These are phyloP conservation scores for Ceriops zippeliana DNA, from an alignment of 345 rosid genomes.

Conservation along the genomic window DNA sequence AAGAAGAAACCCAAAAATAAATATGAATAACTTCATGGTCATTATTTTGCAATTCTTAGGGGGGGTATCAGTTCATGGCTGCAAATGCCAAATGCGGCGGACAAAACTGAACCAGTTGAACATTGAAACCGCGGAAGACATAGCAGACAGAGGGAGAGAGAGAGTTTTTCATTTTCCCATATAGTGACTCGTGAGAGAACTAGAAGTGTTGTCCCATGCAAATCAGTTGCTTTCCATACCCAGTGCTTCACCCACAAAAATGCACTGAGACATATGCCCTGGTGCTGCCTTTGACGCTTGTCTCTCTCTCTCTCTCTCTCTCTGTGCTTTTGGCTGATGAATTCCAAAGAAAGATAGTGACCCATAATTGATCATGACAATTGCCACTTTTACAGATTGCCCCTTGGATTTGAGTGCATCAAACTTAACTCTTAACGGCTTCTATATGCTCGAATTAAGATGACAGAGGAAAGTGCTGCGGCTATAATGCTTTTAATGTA, in stretches of 20 bases:
- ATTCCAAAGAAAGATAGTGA: background rate
- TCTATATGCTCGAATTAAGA: constrained; percentile 57
- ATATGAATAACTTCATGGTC: too few species aligned
- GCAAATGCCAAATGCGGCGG: background rate
- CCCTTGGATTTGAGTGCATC: constrained; percentile 75
- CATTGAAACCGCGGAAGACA: background rate
- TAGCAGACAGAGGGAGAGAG: background rate
- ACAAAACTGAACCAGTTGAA: background rate
- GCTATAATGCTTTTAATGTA: constrained; percentile 81
- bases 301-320: background rate
- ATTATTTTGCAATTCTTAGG: background rate
- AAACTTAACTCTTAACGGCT: constrained; percentile 69
- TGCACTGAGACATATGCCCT: background rate
- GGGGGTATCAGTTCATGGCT: background rate
- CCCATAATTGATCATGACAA: constrained; percentile 3
- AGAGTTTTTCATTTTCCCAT: constrained; percentile 9
- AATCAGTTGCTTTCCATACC: background rate
- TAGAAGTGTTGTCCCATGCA: constrained; percentile 1
- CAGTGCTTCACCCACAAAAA: background rate
- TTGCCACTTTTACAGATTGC: constrained; percentile 54
- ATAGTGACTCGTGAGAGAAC: background rate
- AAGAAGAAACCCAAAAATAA: too few species aligned
- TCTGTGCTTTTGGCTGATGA: background rate
- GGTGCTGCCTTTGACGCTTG: background rate
- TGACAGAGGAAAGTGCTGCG: constrained; percentile 83